Evolutionary conservation across 73 alveolate species (phyloP).

Genomic region (Paramecium octaurelia): DNA sequence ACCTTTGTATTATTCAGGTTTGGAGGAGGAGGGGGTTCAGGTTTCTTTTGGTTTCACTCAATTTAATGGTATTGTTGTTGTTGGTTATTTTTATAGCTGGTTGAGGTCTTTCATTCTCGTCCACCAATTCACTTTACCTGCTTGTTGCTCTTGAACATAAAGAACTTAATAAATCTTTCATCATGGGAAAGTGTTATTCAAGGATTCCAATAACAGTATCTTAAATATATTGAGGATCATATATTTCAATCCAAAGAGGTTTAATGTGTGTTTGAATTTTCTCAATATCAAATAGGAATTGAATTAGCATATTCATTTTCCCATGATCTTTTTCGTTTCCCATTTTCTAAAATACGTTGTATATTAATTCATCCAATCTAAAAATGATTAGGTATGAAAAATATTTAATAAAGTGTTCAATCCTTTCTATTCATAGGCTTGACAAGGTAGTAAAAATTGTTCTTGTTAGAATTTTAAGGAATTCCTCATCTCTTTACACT

Average conservation of each 20-base stretch:
- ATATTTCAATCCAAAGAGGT: constrained; percentile 91
- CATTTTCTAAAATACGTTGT: constrained; percentile 85
- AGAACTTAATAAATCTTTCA: constrained; percentile 68
- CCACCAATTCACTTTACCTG: constrained; percentile 58
- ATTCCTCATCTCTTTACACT: neutral
- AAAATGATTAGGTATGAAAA: constrained; percentile 88
- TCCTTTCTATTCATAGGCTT: constrained; percentile 90
- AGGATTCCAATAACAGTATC: constrained; percentile 88
- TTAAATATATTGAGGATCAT: constrained; percentile 81
- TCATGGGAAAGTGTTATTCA: constrained; percentile 65
- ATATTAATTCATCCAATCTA: constrained; percentile 90
- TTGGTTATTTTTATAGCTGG: constrained; percentile 78
- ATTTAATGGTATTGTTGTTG: constrained; percentile 86
- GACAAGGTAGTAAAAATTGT: constrained; percentile 74
- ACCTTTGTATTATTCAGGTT: constrained; percentile 74
- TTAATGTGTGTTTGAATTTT: constrained; percentile 74
- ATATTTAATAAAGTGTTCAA: constrained; percentile 84
- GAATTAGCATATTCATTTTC: constrained; percentile 90
- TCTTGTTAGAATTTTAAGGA: neutral
- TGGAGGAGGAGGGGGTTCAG: constrained; percentile 80
- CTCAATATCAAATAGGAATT: constrained; percentile 87
- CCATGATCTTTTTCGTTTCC: constrained; percentile 87
- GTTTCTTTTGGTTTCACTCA: constrained; percentile 93
- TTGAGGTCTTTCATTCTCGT: constrained; percentile 56
- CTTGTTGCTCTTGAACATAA: constrained; percentile 72